Percentiles rank a stretch among this genome's conserved stretches.
These are phyloP conservation scores for Pythium brassicae DNA, from an alignment of 352 stramenopile species.

Conservation along the genomic window DNA sequence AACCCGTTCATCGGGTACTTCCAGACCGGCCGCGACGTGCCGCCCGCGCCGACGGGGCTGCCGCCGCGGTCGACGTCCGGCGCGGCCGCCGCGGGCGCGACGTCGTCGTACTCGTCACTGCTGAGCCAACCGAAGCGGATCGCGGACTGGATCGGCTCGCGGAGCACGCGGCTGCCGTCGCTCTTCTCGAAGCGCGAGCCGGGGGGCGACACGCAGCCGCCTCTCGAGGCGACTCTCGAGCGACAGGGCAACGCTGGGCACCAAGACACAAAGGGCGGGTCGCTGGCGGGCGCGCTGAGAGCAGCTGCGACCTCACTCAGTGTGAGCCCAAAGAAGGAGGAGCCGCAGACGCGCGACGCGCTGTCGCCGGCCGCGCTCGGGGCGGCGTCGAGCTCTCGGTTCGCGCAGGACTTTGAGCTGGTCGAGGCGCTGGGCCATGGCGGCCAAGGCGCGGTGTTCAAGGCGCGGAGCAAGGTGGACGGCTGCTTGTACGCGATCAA, in stretches of 20 bases:
- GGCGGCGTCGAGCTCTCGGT: slow-evolving; percentile 29
- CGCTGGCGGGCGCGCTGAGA: slow-evolving; percentile 3
- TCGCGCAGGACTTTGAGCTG: slow-evolving; percentile 74
- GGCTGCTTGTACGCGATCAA: slow-evolving; percentile 76
- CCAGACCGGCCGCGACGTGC: slow-evolving; percentile 30
- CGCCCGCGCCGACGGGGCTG: slow-evolving; percentile 3
- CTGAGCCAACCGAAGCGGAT: slow-evolving; percentile 41
- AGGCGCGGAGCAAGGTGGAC: slow-evolving; percentile 70
- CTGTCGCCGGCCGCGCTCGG: not conserved
- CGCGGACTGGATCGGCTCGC: slow-evolving; percentile 43
- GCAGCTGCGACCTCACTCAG: slow-evolving; percentile 6
- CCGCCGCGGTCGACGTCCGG: slow-evolving; percentile 8
- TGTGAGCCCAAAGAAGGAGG: not conserved
- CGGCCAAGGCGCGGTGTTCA: slow-evolving; percentile 70
- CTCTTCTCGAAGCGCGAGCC: slow-evolving; percentile 30
- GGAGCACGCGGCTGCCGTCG: slow-evolving; percentile 25
- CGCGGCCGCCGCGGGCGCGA: slow-evolving; percentile 1
- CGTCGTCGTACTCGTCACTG: slow-evolving; percentile 22
- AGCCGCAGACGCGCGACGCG: not conserved
- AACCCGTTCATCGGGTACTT: slow-evolving; percentile 88
- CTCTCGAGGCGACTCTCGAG: slow-evolving; percentile 1
- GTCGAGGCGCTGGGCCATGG: slow-evolving; percentile 57
- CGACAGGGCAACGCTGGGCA: not conserved
- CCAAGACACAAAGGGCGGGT: slow-evolving; percentile 1
- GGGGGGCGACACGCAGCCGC: slow-evolving; percentile 3